phyloP scores from a whole-genome alignment of 2,329 filamentous ascomycete species.

The Venturiaceae sp. region DNA sequence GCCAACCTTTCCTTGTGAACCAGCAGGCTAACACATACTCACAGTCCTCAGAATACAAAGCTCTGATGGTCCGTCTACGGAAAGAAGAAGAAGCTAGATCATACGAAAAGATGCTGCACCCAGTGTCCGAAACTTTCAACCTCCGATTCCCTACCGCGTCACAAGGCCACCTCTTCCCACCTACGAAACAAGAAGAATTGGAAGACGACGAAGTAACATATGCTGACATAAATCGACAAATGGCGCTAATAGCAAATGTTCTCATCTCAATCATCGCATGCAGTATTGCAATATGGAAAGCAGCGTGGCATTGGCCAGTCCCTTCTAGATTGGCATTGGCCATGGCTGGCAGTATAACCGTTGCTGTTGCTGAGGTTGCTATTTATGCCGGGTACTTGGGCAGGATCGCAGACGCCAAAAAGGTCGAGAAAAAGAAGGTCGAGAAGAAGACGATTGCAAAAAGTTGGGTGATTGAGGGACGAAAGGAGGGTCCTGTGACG shows the following conservation, averaged over 20 bases:
- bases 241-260: slow-evolving; percentile 82
- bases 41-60: slow-evolving; percentile 73
- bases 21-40: not conserved
- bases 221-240: slow-evolving; percentile 67
- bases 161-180: slow-evolving; percentile 44
- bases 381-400: slow-evolving; percentile 69
- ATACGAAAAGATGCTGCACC: slow-evolving; percentile 73
- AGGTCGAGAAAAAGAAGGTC: slow-evolving; percentile 47
- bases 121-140: slow-evolving; percentile 48
- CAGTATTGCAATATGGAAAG: slow-evolving; percentile 68
- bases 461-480: slow-evolving; percentile 51
- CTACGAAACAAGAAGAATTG: slow-evolving; percentile 16
- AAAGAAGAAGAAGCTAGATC: slow-evolving; percentile 70
- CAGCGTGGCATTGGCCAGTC: slow-evolving; percentile 64
- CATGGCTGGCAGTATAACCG: slow-evolving; percentile 57
- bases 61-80: slow-evolving; percentile 76
- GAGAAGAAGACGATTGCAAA: slow-evolving; percentile 62
- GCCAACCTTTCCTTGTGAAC: not conserved
- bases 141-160: slow-evolving; percentile 47
- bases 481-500: not conserved
- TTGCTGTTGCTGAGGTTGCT: slow-evolving; percentile 66
- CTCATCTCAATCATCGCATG: slow-evolving; percentile 76
- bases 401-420: slow-evolving; percentile 59
- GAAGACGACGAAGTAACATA: slow-evolving; percentile 56
- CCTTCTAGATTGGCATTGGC: slow-evolving; percentile 61